phyloP scores from a whole-genome alignment of 495 filamentous ascomycete species.

The Penicillium cosmopolitanum region DNA sequence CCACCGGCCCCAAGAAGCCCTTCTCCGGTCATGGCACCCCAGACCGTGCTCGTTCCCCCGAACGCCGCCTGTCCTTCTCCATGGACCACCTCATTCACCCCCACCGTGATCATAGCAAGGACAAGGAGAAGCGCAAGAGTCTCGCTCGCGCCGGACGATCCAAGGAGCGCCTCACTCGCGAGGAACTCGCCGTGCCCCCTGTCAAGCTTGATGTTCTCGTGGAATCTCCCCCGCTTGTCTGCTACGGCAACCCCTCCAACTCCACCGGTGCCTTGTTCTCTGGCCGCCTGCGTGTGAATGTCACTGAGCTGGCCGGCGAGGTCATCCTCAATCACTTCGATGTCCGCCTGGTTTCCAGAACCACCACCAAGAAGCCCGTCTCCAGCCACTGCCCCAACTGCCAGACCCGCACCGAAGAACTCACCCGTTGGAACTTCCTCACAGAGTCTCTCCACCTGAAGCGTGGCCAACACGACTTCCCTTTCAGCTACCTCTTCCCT shows the following conservation, averaged over 20 bases:
- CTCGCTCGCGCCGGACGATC: constrained; percentile 42
- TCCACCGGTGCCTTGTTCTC: constrained; percentile 89
- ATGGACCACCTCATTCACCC: constrained; percentile 53
- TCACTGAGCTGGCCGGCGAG: constrained; percentile 57
- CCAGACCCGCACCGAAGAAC: constrained; percentile 63
- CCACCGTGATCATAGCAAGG: constrained; percentile 47
- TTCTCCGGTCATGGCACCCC: constrained; percentile 20
- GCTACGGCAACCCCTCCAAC: constrained; percentile 73
- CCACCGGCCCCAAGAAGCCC: constrained; percentile 36
- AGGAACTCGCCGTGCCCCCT: constrained; percentile 34
- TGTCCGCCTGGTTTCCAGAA: constrained; percentile 67
- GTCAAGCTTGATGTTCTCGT: constrained; percentile 76
- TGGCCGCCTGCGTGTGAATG: constrained; percentile 74
- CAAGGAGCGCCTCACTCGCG: constrained; percentile 41
- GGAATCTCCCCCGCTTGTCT: constrained; percentile 87
- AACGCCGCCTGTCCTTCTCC: constrained; percentile 48
- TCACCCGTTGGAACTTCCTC: constrained; percentile 81
- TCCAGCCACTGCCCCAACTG: constrained; percentile 76
- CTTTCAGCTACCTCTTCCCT: constrained; percentile 88
- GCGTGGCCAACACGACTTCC: constrained; percentile 74
- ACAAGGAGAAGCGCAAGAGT: constrained; percentile 47
- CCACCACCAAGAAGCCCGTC: constrained; percentile 79
- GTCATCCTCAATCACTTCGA: constrained; percentile 71
- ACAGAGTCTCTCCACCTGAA: constrained; percentile 65
- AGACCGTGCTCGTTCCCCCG: constrained; percentile 44